phyloP scores from a whole-genome alignment of 441 rosid species.

The Gossypium davidsonii region DNA sequence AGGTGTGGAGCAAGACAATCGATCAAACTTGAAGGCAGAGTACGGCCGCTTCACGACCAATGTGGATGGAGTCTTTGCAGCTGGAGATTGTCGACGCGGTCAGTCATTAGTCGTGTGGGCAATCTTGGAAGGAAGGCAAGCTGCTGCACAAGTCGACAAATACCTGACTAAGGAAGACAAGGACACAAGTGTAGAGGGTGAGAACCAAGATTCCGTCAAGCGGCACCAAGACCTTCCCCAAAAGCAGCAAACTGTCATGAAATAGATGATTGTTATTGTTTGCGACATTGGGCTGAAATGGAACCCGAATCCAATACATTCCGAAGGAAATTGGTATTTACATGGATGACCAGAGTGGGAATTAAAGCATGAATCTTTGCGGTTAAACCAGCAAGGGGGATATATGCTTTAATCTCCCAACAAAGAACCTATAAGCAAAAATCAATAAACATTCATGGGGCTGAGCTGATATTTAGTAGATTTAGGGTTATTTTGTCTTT shows the following conservation, averaged over 20 bases:
- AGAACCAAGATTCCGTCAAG: conserved; percentile 15
- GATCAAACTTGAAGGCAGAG: conserved; percentile 94
- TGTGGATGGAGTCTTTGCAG: conserved; percentile 91
- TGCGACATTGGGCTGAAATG: background rate
- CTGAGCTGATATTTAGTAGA: background rate
- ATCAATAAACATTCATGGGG: background rate
- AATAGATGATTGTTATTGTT: conserved; percentile 20
- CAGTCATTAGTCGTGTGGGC: conserved; percentile 99
- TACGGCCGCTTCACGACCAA: conserved; percentile 88
- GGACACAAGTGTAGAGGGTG: background rate
- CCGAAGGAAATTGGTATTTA: background rate
- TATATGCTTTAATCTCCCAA: background rate
- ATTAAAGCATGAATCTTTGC: background rate
- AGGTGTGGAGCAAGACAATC: conserved; percentile 71
- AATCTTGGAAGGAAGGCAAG: conserved; percentile 95
- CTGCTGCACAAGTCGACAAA: conserved; percentile 86
- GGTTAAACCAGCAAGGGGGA: background rate
- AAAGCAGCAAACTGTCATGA: conserved; percentile 40
- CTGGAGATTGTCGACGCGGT: conserved; percentile 97
- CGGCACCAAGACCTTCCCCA: conserved; percentile 24
- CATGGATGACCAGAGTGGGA: background rate
- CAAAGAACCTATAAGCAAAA: background rate
- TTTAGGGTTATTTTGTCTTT: background rate
- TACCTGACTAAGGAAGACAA: conserved; percentile 40
- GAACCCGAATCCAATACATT: background rate